Conservation (phyloP, 768 basidiomycete genomes). For the Pleurotus ostreatus region DNA sequence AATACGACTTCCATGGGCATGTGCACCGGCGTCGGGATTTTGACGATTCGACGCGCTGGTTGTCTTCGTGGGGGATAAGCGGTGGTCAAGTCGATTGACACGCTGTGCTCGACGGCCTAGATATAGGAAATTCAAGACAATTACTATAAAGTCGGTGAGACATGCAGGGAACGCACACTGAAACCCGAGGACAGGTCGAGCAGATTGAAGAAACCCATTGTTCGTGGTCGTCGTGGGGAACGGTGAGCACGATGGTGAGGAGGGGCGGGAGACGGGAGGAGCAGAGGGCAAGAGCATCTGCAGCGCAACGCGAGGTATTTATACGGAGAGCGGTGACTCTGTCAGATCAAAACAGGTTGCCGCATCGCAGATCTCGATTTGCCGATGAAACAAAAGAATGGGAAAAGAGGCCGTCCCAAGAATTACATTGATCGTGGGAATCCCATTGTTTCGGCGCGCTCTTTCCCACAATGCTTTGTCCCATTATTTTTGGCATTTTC, state of each 20-base stretch:
- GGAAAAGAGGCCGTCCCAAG: constrained; percentile 14
- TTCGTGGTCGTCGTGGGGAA: constrained; percentile 8
- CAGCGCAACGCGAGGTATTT: constrained; percentile 21
- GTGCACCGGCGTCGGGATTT: constrained; percentile 16
- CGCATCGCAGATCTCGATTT: constrained; percentile 12
- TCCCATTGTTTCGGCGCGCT: constrained; percentile 14
- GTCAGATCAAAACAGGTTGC: constrained; percentile 10
- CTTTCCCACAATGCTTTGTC: constrained; percentile 14
- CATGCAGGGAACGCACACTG: constrained; percentile 16
- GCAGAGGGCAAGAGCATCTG: constrained; percentile 11
- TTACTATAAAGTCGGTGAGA: constrained; percentile 17
- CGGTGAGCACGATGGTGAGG: constrained; percentile 10
- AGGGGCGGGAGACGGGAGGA: constrained; percentile 12
- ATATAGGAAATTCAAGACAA: constrained; percentile 17
- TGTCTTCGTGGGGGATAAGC: constrained; percentile 18
- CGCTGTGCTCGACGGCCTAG: constrained; percentile 29
- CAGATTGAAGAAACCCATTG: constrained; percentile 28
- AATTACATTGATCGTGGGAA: constrained; percentile 20
- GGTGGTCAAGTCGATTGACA: constrained; percentile 35
- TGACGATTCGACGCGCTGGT: constrained; percentile 11
- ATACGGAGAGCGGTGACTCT: constrained; percentile 14
- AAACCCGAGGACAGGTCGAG: constrained; percentile 22
- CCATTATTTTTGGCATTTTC: neutral
- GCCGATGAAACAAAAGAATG: constrained; percentile 19
- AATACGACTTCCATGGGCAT: constrained; percentile 65